These are phyloP conservation scores for Nemania diffusa DNA, from an alignment of 2,329 filamentous ascomycete species.

Conservation along the genomic window DNA sequence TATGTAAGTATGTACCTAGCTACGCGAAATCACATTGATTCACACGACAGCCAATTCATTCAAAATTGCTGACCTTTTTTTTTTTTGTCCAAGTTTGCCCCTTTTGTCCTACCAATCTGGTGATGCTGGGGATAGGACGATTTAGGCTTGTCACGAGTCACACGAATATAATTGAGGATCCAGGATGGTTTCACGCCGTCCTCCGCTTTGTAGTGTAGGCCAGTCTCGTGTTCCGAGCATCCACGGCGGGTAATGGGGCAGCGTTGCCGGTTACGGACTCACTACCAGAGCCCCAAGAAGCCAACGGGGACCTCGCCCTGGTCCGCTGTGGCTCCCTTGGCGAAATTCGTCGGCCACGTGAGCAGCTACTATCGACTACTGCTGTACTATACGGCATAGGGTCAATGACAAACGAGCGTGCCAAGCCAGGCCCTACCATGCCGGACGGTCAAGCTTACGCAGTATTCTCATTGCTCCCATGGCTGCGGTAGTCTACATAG, in stretches of 20 bases:
- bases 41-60: not conserved
- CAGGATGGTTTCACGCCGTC: not conserved
- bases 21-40: not conserved
- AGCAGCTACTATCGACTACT: constrained; percentile 28
- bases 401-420: constrained; percentile 17
- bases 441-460: not conserved
- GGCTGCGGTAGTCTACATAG: not conserved
- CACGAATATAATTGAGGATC: not conserved
- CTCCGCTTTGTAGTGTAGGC: not conserved
- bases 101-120: not conserved
- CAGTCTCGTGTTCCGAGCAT: constrained; percentile 23
- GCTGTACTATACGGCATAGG: constrained; percentile 1
- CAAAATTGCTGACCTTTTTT: not conserved
- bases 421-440: constrained; percentile 21
- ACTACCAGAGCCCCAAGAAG: constrained; percentile 16
- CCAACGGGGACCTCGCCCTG: constrained; percentile 28
- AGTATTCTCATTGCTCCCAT: too few species aligned
- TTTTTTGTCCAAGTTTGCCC: not conserved
- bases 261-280: constrained; percentile 29
- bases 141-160: constrained; percentile 6
- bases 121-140: not conserved
- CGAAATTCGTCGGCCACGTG: constrained; percentile 35
- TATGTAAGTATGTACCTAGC: not conserved
- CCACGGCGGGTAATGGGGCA: constrained; percentile 24
- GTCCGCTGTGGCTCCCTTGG: constrained; percentile 28